phyloP scores from a whole-genome alignment of 2,329 filamentous ascomycete species.

The Sarocladiaceae sp. region DNA sequence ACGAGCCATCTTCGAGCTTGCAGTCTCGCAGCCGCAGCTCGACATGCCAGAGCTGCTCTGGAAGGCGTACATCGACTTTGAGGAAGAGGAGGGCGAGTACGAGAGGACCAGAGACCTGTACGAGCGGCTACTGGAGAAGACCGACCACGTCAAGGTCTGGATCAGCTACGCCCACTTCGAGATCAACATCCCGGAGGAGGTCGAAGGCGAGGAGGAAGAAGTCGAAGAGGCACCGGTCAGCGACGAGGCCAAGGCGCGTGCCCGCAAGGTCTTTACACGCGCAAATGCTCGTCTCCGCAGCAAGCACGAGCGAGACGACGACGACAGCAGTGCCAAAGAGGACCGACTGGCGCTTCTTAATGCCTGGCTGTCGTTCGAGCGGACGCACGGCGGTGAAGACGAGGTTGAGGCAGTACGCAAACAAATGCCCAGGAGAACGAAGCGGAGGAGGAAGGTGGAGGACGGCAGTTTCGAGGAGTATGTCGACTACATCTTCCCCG shows the following conservation, averaged over 20 bases:
- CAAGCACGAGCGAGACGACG: slow-evolving; percentile 2
- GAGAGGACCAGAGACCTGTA: slow-evolving; percentile 76
- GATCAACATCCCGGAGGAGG: slow-evolving; percentile 81
- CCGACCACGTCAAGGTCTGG: slow-evolving; percentile 99
- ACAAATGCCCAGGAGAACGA: slow-evolving; percentile 89
- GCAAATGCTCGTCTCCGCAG: slow-evolving; percentile 77
- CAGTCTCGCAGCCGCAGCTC: slow-evolving; percentile 71
- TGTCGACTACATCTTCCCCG: slow-evolving; percentile 94
- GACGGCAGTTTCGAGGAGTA: slow-evolving; percentile 94
- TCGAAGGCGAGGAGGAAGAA: slow-evolving; percentile 50
- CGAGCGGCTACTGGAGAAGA: slow-evolving; percentile 86
- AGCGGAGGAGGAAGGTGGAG: slow-evolving; percentile 85
- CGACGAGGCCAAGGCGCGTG: slow-evolving; percentile 76
- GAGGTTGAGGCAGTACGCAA: slow-evolving; percentile 80
- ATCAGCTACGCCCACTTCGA: slow-evolving; percentile 98
- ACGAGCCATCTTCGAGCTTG: slow-evolving; percentile 87
- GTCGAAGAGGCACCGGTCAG: slow-evolving; percentile 65
- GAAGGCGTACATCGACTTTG: slow-evolving; percentile 98
- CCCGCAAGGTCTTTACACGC: slow-evolving; percentile 76
- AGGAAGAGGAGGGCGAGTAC: slow-evolving; percentile 91
- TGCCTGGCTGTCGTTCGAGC: slow-evolving; percentile 89
- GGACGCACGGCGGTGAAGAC: slow-evolving; percentile 67
- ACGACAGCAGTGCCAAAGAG: slow-evolving; percentile 79
- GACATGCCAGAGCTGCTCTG: slow-evolving; percentile 98
- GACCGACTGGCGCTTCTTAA: slow-evolving; percentile 89